Base-by-base conservation (phyloP, 495 filamentous ascomycete species). In the Penicillium maclennaniae region DNA sequence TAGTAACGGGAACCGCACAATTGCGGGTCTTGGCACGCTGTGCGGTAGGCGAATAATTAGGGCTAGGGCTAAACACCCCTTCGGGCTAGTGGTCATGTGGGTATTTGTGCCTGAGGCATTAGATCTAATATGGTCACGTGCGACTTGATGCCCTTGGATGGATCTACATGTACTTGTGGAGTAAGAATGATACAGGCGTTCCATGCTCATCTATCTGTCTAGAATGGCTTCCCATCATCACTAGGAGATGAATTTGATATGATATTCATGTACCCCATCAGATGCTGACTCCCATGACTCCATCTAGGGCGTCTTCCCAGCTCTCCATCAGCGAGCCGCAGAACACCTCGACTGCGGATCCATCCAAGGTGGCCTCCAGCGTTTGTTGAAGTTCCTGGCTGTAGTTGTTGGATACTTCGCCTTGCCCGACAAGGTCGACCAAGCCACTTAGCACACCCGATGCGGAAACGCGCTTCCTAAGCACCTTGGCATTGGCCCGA, bases 311-410 rank as follows among this genome's bases (percentile, higher is more conserved):
- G 40, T 75, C 71, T 38, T 74, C 71, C 75, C 75, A 78, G 55
- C 75, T 77, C 44, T 78, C 73, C 66, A 71, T 74, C 59, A 78
- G 52, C 39, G 69, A 60, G 19, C 69, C 72, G 47, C 68, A 73
- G 56, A 75, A 74, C 36, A 76, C 15, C 50, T 78, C 75, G 43
- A 77, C 45, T 6, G 60, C 61, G 19, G 71, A 63, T 39, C 55
- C 56, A 28, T 75, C 69, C 34, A 76, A 31, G 17, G 62, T 63
- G n/a, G 66, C 55, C 17, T 71, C 63, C 7, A 77, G 31, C 17
- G 64, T 63, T 8, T 58, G 49, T 12, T 63, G 65, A 38, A 73
- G 65, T 27, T 69, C 61, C n/a, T 63, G 44, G 7, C 56, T 53
- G 38, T 70, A 66, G 42, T 61, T 54, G 9, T 53, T 49, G 17